Conservation (phyloP, 768 basidiomycete genomes). For the Chlorophyllum brunneum region DNA sequence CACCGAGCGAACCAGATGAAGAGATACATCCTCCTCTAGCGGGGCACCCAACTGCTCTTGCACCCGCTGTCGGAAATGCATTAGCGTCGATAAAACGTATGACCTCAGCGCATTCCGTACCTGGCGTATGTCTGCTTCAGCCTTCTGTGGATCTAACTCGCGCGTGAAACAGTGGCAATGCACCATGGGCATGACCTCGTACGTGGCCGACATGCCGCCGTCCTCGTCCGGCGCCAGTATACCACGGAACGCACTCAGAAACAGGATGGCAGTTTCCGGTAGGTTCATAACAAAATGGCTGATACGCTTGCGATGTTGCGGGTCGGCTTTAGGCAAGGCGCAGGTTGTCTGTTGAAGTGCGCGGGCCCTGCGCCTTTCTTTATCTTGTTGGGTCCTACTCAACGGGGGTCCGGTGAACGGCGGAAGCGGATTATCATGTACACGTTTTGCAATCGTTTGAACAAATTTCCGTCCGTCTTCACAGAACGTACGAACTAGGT, state of each 20-base stretch:
- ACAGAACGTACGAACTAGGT: constrained; percentile 67
- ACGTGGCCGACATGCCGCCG: constrained; percentile 40
- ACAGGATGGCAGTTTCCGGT: constrained; percentile 86
- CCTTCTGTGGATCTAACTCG: constrained; percentile 64
- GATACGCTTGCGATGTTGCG: constrained; percentile 45
- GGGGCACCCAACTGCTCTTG: constrained; percentile 56
- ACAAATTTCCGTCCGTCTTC: constrained; percentile 91
- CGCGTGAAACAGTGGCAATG: constrained; percentile 97
- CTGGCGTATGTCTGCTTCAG: constrained; percentile 74
- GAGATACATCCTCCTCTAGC: constrained; percentile 43
- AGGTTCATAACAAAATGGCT: constrained; percentile 98
- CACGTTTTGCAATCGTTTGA: constrained; percentile 44
- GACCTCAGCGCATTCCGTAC: constrained; percentile 41
- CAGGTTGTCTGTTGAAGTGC: constrained; percentile 13
- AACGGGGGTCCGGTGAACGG: constrained; percentile 45
- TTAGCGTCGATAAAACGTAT: constrained; percentile 10
- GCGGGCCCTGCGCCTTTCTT: constrained; percentile 30
- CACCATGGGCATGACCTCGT: constrained; percentile 77
- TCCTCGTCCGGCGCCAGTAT: constrained; percentile 40
- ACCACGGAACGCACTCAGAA: constrained; percentile 86
- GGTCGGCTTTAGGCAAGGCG: constrained; percentile 20
- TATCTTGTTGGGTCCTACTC: constrained; percentile 41
- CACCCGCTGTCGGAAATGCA: constrained; percentile 52
- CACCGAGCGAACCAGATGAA: constrained; percentile 86
- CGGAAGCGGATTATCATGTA: constrained; percentile 66